Base-by-base conservation (phyloP, 257 asterid species). In the Oldenlandia corymbosa region DNA sequence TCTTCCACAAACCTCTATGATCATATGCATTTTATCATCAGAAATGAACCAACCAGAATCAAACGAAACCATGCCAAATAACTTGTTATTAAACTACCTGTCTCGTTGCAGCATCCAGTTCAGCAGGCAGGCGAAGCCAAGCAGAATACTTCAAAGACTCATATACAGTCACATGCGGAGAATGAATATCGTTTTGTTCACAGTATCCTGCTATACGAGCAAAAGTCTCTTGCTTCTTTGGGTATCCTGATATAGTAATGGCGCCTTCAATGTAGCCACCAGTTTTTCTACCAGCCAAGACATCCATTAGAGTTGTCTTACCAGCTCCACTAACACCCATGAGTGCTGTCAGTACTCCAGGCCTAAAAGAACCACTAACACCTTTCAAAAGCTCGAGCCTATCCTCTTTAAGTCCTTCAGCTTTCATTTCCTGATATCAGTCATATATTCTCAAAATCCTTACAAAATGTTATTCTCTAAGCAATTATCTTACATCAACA, bases 321-420 rank as follows among this genome's bases (percentile, higher is more conserved):
- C 95, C 98, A 63, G 98, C 98, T 37, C 98, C 98, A 58, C 96
- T 91, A 16, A 91, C 96, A 28, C 98, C 98, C 57, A 91, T 81
- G 62, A 91, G 75, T 51, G 98, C 98, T 39, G 98, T 91, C 68
- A 91, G 85, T 57, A 91, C 90, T 1, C 98, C 95, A 1, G 96
- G 98, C 62, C 78, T 83, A 65, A 91, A 88, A 63, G 88, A 88
- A 42, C 98, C 98, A 21, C 84, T 84, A 14, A 91, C 82, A 56
- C 86, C 80, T 52, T 73, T 88, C 70, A 91, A 79, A 51, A 91
- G 79, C 80, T 81, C 90, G 65, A 91, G 67, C 72, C 72, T 79
- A 59, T 83, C 85, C 60, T 81, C 95, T 32, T 59, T 69, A 30
- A 88, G 10, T 37, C 95, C 91, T 49, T 84, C 84, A 30, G 85